A percentile compares a stretch with the other conserved stretches of the same genome.
Evolutionary conservation across 768 basidiomycete genomes (phyloP).

Genomic region (Suillus lakei): DNA sequence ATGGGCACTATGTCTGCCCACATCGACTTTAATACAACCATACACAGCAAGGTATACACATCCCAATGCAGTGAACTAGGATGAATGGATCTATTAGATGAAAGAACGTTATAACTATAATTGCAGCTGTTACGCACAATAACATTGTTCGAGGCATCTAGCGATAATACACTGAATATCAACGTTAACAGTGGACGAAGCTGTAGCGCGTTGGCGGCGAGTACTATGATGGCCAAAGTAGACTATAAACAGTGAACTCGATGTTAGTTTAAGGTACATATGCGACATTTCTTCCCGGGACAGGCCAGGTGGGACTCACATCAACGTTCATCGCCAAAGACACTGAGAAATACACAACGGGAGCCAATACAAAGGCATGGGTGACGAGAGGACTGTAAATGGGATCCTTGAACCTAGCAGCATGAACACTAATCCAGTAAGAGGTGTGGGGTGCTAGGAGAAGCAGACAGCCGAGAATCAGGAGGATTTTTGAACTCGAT

Average conservation of each 20-base stretch:
- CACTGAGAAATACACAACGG: constrained; percentile 56
- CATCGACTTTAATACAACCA: constrained; percentile 9
- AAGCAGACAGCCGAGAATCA: constrained; percentile 45
- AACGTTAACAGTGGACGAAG: constrained; percentile 25
- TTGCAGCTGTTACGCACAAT: constrained; percentile 21
- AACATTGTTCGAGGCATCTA: constrained; percentile 25
- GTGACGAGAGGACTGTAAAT: constrained; percentile 62
- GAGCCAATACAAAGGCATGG: constrained; percentile 60
- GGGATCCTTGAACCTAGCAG: constrained; percentile 56
- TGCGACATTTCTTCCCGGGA: neutral
- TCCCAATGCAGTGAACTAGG: constrained; percentile 32
- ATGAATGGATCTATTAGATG: neutral
- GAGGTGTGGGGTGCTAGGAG: constrained; percentile 62
- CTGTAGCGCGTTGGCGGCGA: constrained; percentile 34
- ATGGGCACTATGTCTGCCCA: neutral
- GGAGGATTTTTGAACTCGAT: constrained; percentile 25
- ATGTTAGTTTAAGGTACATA: neutral
- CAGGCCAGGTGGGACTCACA: constrained; percentile 34
- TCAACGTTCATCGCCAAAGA: constrained; percentile 47
- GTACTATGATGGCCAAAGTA: constrained; percentile 26
- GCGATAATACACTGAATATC: constrained; percentile 17
- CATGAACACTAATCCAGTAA: constrained; percentile 67
- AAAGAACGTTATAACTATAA: neutral
- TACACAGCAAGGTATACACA: constrained; percentile 20
- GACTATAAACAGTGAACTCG: constrained; percentile 13